Evolutionary conservation across 2,329 filamentous ascomycete species (phyloP).

Genomic region (Aspergillus sergii): DNA sequence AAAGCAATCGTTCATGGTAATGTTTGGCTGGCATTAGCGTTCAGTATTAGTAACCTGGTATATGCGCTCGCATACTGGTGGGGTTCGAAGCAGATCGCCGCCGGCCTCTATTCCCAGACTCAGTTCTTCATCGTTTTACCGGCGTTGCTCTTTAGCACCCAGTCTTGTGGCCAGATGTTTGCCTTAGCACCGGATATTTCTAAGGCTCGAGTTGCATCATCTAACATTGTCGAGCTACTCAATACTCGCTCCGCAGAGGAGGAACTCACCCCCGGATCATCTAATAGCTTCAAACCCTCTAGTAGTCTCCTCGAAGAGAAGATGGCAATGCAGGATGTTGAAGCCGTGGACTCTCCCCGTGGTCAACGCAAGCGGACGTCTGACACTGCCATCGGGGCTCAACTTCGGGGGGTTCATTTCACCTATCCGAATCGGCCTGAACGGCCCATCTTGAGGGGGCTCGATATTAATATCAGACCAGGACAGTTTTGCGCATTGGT

Average conservation of each 20-base stretch:
- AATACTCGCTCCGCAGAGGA: constrained; percentile 32
- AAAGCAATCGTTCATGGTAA: constrained; percentile 49
- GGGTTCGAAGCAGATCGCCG: constrained; percentile 69
- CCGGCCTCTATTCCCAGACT: constrained; percentile 65
- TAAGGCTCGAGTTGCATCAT: constrained; percentile 62
- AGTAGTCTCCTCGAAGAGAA: constrained; percentile 26
- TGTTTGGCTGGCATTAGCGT: constrained; percentile 47
- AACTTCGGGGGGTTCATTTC: constrained; percentile 64
- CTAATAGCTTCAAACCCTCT: constrained; percentile 13
- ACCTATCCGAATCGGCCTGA: constrained; percentile 66
- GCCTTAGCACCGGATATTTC: constrained; percentile 73
- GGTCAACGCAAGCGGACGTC: neutral
- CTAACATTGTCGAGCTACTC: constrained; percentile 54
- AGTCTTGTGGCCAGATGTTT: constrained; percentile 74
- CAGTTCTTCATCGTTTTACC: constrained; percentile 74
- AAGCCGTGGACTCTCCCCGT: constrained; percentile 21
- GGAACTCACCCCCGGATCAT: constrained; percentile 20
- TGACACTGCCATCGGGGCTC: constrained; percentile 49
- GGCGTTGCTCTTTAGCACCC: constrained; percentile 70
- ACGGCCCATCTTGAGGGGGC: constrained; percentile 57
- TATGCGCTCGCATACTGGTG: constrained; percentile 81
- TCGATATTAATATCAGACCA: constrained; percentile 56
- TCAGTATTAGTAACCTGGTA: constrained; percentile 61
- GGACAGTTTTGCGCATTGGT: constrained; percentile 55
- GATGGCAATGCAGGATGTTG: constrained; percentile 24